Evolutionary conservation across 257 asterid species (phyloP).

Genomic region (Mentha longifolia): DNA sequence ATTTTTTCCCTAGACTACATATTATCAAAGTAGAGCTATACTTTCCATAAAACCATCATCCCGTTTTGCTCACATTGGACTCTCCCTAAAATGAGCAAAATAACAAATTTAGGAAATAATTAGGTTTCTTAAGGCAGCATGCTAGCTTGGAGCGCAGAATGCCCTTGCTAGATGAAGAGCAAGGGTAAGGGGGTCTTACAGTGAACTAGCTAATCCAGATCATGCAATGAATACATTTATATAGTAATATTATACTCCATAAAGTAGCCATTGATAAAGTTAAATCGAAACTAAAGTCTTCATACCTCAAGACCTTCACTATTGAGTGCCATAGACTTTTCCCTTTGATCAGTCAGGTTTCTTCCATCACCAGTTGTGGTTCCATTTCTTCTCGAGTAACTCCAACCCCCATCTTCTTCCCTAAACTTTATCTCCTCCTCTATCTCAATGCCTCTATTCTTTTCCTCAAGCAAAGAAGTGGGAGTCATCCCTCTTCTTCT

Average conservation of each 20-base stretch:
- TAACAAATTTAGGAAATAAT: not conserved
- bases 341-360: conserved; percentile 68
- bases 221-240: conserved; percentile 6
- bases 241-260: not conserved
- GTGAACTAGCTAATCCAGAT: not conserved
- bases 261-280: not conserved
- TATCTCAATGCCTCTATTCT: conserved; percentile 48
- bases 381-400: conserved; percentile 61
- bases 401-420: conserved; percentile 93
- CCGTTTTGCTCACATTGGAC: not conserved
- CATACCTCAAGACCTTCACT: conserved; percentile 98
- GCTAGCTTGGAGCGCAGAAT: not conserved
- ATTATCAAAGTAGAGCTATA: not conserved
- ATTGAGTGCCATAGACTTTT: conserved; percentile 83
- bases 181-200: not conserved
- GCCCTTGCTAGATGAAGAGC: not conserved
- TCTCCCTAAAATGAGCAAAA: not conserved
- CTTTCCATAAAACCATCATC: not conserved
- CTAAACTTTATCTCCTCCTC: conserved; percentile 55
- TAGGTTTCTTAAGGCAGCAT: not conserved
- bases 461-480: conserved; percentile 88
- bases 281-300: conserved; percentile 7
- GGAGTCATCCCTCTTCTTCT: conserved; percentile 89
- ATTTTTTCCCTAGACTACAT: no score
- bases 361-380: conserved; percentile 56